Percentiles rank a stretch among this genome's conserved stretches.
phyloP scores from a whole-genome alignment of 2,329 filamentous ascomycete genomes.

The Didymellaceae sp. region DNA sequence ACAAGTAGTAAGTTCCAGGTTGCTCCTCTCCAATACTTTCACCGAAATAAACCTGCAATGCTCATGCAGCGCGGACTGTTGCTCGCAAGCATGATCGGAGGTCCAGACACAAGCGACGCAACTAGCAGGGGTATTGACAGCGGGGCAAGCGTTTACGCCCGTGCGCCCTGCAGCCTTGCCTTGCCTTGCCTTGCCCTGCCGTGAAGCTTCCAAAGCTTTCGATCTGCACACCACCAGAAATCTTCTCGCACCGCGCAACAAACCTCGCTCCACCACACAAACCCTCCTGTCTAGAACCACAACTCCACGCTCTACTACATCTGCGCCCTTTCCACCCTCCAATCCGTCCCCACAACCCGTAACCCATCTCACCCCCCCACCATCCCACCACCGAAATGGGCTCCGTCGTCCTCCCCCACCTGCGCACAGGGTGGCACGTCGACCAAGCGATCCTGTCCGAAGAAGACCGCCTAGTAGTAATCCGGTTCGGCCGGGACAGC shows the following conservation, averaged over 20 bases:
- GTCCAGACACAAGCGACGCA: too few relatives aligned
- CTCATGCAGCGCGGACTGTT: too few relatives aligned
- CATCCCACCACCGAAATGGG: constrained; percentile 61
- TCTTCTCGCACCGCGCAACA: background rate
- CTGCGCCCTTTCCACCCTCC: background rate
- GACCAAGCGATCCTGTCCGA: constrained; percentile 83
- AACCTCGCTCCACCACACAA: background rate
- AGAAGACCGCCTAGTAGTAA: constrained; percentile 90
- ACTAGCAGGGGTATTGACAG: constrained; percentile 9
- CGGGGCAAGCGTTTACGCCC: constrained; percentile 10
- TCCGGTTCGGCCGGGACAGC: constrained; percentile 88
- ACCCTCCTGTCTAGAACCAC: too few relatives aligned
- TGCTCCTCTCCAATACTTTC: too few relatives aligned
- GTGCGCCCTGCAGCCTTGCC: constrained; percentile 17
- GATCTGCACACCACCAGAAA: background rate
- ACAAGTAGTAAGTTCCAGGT: too few relatives aligned
- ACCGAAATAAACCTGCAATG: too few relatives aligned
- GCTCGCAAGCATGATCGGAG: too few relatives aligned
- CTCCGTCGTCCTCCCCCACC: constrained; percentile 89
- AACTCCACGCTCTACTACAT: background rate
- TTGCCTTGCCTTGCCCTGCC: too few relatives aligned
- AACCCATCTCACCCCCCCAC: background rate
- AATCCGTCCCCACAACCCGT: background rate
- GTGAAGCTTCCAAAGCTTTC: constrained; percentile 16
- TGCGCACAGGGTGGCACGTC: constrained; percentile 94